phyloP scores from a whole-genome alignment of 2,329 filamentous ascomycete genomes.

The Fusarium floridanum region DNA sequence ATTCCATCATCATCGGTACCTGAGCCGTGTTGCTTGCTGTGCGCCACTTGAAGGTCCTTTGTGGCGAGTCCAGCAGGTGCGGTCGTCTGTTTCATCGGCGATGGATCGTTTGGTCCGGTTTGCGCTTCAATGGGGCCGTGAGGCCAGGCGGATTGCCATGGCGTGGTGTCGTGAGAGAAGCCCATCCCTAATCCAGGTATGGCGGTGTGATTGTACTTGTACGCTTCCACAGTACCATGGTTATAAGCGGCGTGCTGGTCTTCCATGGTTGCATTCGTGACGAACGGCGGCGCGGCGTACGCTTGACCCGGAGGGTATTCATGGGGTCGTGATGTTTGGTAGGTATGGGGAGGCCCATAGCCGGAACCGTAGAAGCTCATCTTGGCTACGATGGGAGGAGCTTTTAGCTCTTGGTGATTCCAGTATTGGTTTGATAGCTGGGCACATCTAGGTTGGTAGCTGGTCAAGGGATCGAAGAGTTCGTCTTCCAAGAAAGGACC shows the following conservation, averaged over 20 bases:
- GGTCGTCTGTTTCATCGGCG: not conserved
- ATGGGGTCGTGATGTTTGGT: conserved; percentile 40
- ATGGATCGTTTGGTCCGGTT: not conserved
- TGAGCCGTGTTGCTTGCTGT: conserved; percentile 11
- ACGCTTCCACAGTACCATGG: conserved; percentile 32
- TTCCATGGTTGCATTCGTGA: conserved; percentile 15
- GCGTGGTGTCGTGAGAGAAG: conserved; percentile 32
- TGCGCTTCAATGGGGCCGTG: conserved; percentile 18
- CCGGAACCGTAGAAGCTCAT: conserved; percentile 51
- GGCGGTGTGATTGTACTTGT: conserved; percentile 45
- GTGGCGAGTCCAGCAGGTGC: not conserved
- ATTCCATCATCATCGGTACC: conserved; percentile 36
- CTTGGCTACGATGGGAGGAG: conserved; percentile 5
- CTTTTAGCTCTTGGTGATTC: not conserved
- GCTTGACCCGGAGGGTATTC: conserved; percentile 29
- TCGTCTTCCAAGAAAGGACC: not conserved
- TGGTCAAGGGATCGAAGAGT: not conserved
- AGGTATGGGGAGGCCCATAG: conserved; percentile 41
- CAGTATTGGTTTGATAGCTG: not conserved
- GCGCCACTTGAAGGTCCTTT: not conserved
- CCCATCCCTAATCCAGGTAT: conserved; percentile 54
- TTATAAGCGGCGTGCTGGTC: conserved; percentile 16
- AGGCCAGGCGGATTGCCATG: conserved; percentile 33
- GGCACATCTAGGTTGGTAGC: not conserved
- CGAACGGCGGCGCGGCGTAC: conserved; percentile 24